Conservation (phyloP, 1,284 basidiomycete genomes). For the Trichosporon faecale region DNA sequence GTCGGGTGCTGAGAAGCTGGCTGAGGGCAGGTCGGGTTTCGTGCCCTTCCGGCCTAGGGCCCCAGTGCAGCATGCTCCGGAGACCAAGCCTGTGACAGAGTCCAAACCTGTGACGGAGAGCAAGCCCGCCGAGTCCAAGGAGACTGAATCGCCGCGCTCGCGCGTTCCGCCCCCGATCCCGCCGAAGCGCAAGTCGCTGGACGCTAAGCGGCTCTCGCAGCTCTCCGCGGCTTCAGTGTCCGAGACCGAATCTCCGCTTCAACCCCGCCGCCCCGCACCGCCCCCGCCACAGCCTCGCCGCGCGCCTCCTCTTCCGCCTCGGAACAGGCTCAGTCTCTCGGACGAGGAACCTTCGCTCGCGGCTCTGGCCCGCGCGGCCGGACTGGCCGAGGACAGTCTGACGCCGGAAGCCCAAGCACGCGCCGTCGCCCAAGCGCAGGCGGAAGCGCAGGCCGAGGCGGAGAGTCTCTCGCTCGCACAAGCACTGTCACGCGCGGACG, state of each 20-base stretch:
- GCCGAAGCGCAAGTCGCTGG: not conserved
- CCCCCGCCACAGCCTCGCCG: not conserved
- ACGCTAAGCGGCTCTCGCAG: not conserved
- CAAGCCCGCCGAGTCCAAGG: not conserved
- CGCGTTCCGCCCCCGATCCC: not conserved
- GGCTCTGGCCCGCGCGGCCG: not conserved
- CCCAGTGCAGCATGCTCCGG: too few relatives aligned
- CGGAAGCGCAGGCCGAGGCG: not conserved
- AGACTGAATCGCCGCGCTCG: not conserved
- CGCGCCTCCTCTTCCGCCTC: not conserved
- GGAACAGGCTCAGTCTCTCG: not conserved
- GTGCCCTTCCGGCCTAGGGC: not conserved
- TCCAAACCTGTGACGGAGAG: not conserved
- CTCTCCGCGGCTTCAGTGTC: not conserved
- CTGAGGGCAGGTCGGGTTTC: not conserved
- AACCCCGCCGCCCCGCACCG: not conserved
- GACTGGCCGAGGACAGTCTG: not conserved
- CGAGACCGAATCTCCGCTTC: not conserved
- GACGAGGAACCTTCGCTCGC: not conserved
- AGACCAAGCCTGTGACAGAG: not conserved
- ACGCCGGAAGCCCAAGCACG: not conserved
- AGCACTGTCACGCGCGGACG: not conserved
- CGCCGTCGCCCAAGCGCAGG: not conserved
- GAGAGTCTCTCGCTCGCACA: not conserved
- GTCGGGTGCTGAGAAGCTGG: not conserved